Evolutionary conservation across 805 yeast species (phyloP), one percentile per base, ranked within the genome.

Genomic region (Pichia nakasei): DNA sequence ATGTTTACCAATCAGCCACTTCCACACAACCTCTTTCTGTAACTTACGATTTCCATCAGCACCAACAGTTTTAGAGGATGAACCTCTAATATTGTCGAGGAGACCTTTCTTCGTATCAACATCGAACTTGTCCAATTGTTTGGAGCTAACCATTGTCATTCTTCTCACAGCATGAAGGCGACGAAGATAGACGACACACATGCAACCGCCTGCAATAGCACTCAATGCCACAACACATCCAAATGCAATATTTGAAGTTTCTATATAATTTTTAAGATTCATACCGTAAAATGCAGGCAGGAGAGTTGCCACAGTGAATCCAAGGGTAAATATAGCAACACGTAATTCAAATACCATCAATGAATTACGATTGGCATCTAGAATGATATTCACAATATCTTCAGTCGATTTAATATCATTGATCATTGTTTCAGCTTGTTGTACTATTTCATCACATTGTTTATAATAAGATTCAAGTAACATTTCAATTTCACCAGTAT

Each of bases 361-460:
- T 3, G 95, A 78, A 63, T 89, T 89, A 66, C 97, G 77, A 56
- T 87, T 87, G 3, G 96, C 86, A 61, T 89, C 97, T 43, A 89
- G 63, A 48, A 89, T 88, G 54, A 89, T 88, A 57, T 88, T 88
- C 47, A 86, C 89, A 57, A 89, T 85, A 55, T 89, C 97, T 58
- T 88, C 96, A 0, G 97, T 89, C 15, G 93, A 85, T 56, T 79
- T 80, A 53, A 89, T 86, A 57, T 89, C 95, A 52, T 80, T 80
- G 19, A 85, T 76, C 44, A 88, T 66, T 4, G 91, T 81, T 37
- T 85, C 95, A 0, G 95, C 81, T 53, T 85, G 91, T 61, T 89
- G 97, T 7, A 88, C 96, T 52, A 84, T 80, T 65, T 89, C 97
- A 57, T 89, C 96, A 58, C 91, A 82, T 54, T 88, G 96, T 47